Percentiles rank a stretch among this genome's conserved stretches.
Evolutionary conservation across 306 rosid species (phyloP).

Genomic region (Quercus engelmannii): DNA sequence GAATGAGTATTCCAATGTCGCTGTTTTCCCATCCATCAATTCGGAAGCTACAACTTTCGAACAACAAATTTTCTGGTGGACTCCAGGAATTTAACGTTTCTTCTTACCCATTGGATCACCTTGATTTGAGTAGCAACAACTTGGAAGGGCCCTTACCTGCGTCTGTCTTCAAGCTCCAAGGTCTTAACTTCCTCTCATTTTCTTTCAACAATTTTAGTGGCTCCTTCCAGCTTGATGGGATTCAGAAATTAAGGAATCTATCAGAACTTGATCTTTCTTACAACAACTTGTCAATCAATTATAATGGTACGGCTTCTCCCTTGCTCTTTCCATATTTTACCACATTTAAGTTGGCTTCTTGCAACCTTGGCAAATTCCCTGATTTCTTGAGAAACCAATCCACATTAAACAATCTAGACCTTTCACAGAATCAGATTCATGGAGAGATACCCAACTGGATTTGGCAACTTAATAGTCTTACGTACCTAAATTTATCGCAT

Average conservation of each 20-base stretch:
- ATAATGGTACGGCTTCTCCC: background rate
- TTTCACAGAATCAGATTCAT: slow-evolving; percentile 34
- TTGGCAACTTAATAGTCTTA: background rate
- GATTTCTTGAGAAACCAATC: slow-evolving; percentile 32
- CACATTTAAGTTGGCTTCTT: slow-evolving; percentile 32
- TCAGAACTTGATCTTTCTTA: slow-evolving; percentile 32
- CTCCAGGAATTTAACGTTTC: background rate
- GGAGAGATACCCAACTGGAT: slow-evolving; percentile 52
- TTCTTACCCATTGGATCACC: slow-evolving; percentile 22
- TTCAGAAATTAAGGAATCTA: slow-evolving; percentile 25
- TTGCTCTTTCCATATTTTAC: background rate
- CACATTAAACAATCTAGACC: slow-evolving; percentile 14
- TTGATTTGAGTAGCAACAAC: slow-evolving; percentile 47
- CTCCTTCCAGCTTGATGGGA: background rate
- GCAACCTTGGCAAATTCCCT: slow-evolving; percentile 28
- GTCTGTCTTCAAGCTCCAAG: slow-evolving; percentile 6
- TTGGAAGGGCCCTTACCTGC: slow-evolving; percentile 40
- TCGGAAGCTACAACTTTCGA: slow-evolving; percentile 2
- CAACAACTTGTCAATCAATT: slow-evolving; percentile 23
- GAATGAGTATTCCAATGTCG: slow-evolving; percentile 13
- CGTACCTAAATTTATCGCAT: slow-evolving; percentile 39
- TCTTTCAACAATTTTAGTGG: slow-evolving; percentile 51
- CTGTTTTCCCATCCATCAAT: slow-evolving; percentile 18
- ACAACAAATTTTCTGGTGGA: slow-evolving; percentile 21
- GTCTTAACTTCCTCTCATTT: slow-evolving; percentile 15